Evolutionary conservation across 2,329 filamentous ascomycete genomes (phyloP).

Genomic region (Monilinia aucupariae): DNA sequence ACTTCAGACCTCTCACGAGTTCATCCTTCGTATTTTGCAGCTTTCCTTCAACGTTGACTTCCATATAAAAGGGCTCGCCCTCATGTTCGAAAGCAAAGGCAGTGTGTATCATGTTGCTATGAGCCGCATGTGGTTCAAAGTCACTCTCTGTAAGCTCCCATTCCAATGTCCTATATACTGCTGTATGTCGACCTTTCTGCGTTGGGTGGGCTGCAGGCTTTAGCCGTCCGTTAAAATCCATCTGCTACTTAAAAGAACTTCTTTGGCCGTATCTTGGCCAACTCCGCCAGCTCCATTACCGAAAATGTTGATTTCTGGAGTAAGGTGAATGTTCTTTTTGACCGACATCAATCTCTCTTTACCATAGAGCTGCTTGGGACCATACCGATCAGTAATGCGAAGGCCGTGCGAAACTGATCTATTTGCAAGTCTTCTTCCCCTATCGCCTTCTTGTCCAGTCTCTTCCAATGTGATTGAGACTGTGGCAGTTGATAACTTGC

Average conservation of each 20-base stretch:
- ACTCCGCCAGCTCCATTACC: background rate
- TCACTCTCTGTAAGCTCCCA: constrained; percentile 5
- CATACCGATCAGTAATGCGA: constrained; percentile 4
- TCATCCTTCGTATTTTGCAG: background rate
- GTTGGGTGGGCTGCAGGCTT: background rate
- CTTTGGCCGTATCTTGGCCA: background rate
- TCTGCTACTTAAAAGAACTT: background rate
- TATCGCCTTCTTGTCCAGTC: background rate
- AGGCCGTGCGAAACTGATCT: background rate
- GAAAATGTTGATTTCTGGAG: background rate
- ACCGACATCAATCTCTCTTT: background rate
- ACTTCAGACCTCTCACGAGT: background rate
- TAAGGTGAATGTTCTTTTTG: background rate
- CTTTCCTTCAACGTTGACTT: background rate
- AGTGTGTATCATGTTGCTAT: constrained; percentile 5
- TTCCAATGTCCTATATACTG: background rate
- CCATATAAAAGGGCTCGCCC: background rate
- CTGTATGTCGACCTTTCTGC: background rate
- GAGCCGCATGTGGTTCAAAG: background rate
- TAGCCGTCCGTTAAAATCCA: background rate
- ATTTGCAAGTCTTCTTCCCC: no score
- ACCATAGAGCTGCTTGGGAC: background rate
- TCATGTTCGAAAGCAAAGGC: constrained; percentile 5
- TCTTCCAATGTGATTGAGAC: background rate
- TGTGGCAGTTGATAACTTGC: constrained; percentile 12